Percentiles rank a stretch among this genome's conserved stretches.
These are phyloP conservation scores for Panicum virgatum DNA, from an alignment of 202 grass and related monocot species.

Conservation along the genomic window DNA sequence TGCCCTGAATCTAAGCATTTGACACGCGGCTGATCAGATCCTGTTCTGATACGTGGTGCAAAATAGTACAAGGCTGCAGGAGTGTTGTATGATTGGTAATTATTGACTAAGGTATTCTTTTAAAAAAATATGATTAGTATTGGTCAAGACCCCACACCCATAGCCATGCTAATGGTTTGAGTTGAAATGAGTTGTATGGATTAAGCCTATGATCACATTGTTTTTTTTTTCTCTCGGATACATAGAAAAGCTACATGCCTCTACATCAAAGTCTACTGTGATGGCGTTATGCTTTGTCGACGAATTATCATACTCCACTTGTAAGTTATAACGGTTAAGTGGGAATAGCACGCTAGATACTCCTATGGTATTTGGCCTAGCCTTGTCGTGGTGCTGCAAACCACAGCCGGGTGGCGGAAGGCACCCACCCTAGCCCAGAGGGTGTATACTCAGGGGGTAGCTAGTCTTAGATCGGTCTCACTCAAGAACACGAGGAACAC, in stretches of 20 bases:
- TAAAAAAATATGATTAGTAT: background rate
- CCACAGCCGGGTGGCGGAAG: too few species aligned
- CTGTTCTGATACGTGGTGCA: conserved; percentile 8
- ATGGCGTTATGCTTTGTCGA: background rate
- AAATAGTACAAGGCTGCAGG: background rate
- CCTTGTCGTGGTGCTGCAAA: too few species aligned
- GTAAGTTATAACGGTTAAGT: too few species aligned
- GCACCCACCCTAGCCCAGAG: too few species aligned
- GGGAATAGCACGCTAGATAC: too few species aligned
- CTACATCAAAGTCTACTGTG: background rate
- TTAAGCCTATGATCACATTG: too few species aligned
- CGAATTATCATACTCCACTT: conserved; percentile 14
- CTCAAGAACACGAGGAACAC: too few species aligned
- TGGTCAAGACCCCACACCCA: background rate
- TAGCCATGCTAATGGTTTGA: too few species aligned
- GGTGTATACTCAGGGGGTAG: too few species aligned
- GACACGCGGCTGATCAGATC: background rate
- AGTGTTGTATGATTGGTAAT: background rate
- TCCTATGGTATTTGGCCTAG: background rate
- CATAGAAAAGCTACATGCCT: background rate
- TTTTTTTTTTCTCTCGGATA: background rate
- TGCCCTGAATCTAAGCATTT: background rate
- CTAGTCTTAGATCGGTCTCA: too few species aligned
- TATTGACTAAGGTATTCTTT: background rate
- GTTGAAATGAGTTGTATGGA: too few species aligned